Conservation (phyloP, 2,329 filamentous ascomycete genomes). For the Sphaerulina vaccinii region DNA sequence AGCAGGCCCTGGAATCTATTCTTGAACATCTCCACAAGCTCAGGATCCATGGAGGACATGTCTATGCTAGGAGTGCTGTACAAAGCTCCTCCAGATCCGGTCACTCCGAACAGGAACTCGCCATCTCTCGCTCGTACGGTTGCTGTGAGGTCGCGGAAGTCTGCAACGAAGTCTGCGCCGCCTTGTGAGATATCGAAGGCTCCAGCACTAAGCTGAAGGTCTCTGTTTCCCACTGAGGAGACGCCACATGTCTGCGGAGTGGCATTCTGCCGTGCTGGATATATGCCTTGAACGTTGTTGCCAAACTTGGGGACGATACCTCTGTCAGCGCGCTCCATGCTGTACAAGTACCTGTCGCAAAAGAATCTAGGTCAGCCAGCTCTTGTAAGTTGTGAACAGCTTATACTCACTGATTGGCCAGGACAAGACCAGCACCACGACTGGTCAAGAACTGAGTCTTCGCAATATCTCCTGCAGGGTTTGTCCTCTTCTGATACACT, state of each 20-base stretch:
- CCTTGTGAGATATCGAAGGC: slow-evolving; percentile 29
- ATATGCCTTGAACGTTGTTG: slow-evolving; percentile 41
- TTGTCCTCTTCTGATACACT: slow-evolving; percentile 46
- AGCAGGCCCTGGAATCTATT: slow-evolving; percentile 27
- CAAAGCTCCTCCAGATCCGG: slow-evolving; percentile 40
- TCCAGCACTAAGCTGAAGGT: slow-evolving; percentile 34
- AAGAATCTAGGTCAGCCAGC: not conserved
- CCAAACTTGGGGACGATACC: slow-evolving; percentile 22
- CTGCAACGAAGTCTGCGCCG: slow-evolving; percentile 41
- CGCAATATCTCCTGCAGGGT: slow-evolving; percentile 19
- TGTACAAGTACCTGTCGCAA: slow-evolving; percentile 34
- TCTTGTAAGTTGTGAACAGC: not conserved
- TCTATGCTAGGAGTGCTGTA: slow-evolving; percentile 41
- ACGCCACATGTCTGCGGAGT: slow-evolving; percentile 48
- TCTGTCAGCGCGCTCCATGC: slow-evolving; percentile 39
- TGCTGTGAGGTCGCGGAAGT: slow-evolving; percentile 40
- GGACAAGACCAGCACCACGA: slow-evolving; percentile 41
- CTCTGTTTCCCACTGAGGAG: slow-evolving; percentile 43
- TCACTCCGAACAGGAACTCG: slow-evolving; percentile 48
- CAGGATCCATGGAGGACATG: slow-evolving; percentile 34
- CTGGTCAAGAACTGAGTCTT: slow-evolving; percentile 35
- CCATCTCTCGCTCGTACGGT: slow-evolving; percentile 47
- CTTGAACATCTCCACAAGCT: slow-evolving; percentile 31
- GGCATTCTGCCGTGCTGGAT: slow-evolving; percentile 34
- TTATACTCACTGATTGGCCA: slow-evolving; percentile 41